These are phyloP conservation scores for Pleurotus sapidus DNA, from an alignment of 768 basidiomycete genomes.

Conservation along the genomic window DNA sequence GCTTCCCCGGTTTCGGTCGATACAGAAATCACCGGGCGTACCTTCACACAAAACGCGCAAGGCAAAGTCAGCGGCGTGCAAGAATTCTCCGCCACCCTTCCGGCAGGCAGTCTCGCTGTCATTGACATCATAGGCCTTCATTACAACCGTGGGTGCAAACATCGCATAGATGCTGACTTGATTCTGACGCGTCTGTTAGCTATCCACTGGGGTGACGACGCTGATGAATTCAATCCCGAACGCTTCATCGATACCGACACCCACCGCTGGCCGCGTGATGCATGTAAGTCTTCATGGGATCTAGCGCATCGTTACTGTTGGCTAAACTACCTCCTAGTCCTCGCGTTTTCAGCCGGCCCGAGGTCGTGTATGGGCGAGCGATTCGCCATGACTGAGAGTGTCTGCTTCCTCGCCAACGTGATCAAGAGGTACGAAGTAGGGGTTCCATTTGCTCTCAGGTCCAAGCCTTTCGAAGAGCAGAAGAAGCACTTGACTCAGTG, in stretches of 20 bases:
- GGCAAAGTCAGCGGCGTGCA: constrained; percentile 24
- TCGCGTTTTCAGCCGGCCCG: constrained; percentile 43
- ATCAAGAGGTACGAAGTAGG: constrained; percentile 37
- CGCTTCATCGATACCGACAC: constrained; percentile 47
- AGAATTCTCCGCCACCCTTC: constrained; percentile 30
- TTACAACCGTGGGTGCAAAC: constrained; percentile 35
- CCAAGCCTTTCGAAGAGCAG: not conserved
- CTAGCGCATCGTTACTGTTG: not conserved
- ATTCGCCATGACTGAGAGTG: constrained; percentile 39
- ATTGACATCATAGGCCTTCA: constrained; percentile 43
- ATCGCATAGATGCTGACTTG: not conserved
- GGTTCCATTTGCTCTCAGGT: constrained; percentile 28
- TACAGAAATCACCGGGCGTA: constrained; percentile 27
- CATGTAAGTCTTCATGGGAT: constrained; percentile 28
- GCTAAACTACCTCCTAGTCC: constrained; percentile 15
- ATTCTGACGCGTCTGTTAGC: constrained; percentile 22
- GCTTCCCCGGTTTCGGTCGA: constrained; percentile 30
- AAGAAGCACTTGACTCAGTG: not conserved
- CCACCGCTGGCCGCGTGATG: constrained; percentile 52
- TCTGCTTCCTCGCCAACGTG: constrained; percentile 40
- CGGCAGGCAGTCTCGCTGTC: constrained; percentile 33
- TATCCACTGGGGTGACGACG: constrained; percentile 49
- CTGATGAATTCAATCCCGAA: constrained; percentile 41
- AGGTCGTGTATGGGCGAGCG: constrained; percentile 49
- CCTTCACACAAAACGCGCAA: constrained; percentile 22